Percentiles rank a stretch among this genome's conserved stretches.
phyloP scores from a whole-genome alignment of 495 filamentous ascomycete genomes.

The Neurospora sp. region DNA sequence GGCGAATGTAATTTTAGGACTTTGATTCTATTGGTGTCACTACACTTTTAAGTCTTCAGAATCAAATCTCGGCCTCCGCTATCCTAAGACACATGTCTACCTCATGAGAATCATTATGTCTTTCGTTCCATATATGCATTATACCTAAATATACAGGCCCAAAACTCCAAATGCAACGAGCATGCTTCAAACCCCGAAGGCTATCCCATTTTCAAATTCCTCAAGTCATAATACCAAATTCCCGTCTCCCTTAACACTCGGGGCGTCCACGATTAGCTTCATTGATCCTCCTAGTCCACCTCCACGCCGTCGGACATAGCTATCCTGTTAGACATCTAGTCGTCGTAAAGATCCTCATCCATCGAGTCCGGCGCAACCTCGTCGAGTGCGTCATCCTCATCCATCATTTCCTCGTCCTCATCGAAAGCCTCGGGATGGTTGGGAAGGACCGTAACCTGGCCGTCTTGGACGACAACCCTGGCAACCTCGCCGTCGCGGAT shows the following conservation, averaged over 20 bases:
- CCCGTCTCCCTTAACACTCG: not conserved
- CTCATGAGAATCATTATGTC: not conserved
- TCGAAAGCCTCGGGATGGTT: conserved; percentile 62
- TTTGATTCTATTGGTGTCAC: not conserved
- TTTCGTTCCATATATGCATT: not conserved
- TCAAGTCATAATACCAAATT: not conserved
- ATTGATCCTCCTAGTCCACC: conserved; percentile 1
- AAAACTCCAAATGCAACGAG: not conserved
- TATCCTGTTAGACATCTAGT: conserved; percentile 9
- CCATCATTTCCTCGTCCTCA: conserved; percentile 57
- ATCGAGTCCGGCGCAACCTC: conserved; percentile 60
- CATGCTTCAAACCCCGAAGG: not conserved
- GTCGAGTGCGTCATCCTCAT: conserved; percentile 58
- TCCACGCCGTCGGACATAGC: not conserved
- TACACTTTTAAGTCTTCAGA: not conserved
- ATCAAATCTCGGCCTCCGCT: not conserved
- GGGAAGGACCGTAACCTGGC: conserved; percentile 66
- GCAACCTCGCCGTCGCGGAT: conserved; percentile 81
- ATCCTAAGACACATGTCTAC: not conserved
- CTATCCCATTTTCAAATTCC: not conserved
- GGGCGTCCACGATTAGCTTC: not conserved
- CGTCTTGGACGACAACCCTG: conserved; percentile 58
- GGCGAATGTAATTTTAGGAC: not conserved
- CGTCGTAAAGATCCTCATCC: conserved; percentile 65
- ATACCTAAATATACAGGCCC: not conserved